Conservation (phyloP, 202 grass and related monocot species). For the Setaria viridis region DNA sequence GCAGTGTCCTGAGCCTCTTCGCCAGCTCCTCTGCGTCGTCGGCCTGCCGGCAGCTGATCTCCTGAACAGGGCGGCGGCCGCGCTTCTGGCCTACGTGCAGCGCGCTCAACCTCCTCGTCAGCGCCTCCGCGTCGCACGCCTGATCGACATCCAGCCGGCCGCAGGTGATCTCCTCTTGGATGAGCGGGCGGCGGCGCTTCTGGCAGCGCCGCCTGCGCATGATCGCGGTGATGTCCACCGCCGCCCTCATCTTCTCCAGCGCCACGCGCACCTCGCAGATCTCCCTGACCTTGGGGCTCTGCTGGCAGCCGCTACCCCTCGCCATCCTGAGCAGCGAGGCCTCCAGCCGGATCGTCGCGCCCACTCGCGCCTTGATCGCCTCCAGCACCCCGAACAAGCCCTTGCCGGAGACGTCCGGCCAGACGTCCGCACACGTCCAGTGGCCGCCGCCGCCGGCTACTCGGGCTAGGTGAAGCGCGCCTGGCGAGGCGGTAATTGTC, state of each 20-base stretch:
- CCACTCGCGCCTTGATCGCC: conserved; percentile 13
- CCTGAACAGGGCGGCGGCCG: neutral
- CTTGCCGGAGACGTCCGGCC: neutral
- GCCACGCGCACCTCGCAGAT: neutral
- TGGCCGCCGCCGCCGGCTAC: neutral
- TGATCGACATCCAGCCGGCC: neutral
- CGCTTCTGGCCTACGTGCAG: conserved; percentile 13
- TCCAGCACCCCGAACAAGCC: conserved; percentile 34
- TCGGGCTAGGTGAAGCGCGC: conserved; percentile 26
- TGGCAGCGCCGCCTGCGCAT: neutral
- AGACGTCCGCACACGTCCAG: neutral
- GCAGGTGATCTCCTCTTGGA: neutral
- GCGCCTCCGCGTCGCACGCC: neutral
- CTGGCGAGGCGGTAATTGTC: conserved; percentile 12
- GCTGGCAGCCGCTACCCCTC: neutral
- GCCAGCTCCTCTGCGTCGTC: neutral
- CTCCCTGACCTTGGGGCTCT: neutral
- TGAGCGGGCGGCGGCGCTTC: neutral
- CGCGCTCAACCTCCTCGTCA: neutral
- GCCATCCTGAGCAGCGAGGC: conserved; percentile 9
- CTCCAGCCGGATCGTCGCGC: conserved; percentile 14
- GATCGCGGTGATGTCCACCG: conserved; percentile 31
- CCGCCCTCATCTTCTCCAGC: conserved; percentile 28
- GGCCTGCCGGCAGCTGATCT: neutral
- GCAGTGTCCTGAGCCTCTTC: conserved; percentile 7